Conservation (phyloP, 2,329 filamentous ascomycete genomes). For the Aplosporella prunicola region DNA sequence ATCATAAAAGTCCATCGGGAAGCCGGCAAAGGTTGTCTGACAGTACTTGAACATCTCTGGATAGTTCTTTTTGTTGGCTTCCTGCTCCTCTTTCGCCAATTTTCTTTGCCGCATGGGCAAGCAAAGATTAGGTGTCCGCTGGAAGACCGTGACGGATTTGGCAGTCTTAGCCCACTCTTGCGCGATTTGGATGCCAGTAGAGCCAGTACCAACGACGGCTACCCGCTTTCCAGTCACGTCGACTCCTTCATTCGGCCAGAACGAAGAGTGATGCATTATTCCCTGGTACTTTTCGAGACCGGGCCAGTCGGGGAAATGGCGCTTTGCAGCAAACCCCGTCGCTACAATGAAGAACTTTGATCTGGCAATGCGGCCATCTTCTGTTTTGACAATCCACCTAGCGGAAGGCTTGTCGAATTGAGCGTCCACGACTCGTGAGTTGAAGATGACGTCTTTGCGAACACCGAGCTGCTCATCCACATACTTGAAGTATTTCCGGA, state of each 20-base stretch:
- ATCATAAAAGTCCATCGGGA: conserved; percentile 47
- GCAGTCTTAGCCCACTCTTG: conserved; percentile 50
- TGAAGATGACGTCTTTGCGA: conserved; percentile 49
- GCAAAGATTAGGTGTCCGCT: conserved; percentile 57
- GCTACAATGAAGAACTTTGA: conserved; percentile 45
- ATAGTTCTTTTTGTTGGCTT: conserved; percentile 32
- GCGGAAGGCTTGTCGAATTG: conserved; percentile 40
- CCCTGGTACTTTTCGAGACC: conserved; percentile 53
- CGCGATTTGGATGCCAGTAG: conserved; percentile 54
- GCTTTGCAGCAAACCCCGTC: conserved; percentile 49
- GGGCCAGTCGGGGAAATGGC: conserved; percentile 52
- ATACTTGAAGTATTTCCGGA: conserved; percentile 51
- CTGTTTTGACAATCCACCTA: conserved; percentile 44
- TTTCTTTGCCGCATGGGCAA: conserved; percentile 49
- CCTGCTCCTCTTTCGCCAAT: conserved; percentile 44
- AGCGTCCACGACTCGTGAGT: conserved; percentile 45
- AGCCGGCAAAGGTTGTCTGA: conserved; percentile 40
- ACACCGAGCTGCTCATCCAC: conserved; percentile 47
- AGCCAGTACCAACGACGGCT: conserved; percentile 56
- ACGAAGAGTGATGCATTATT: conserved; percentile 49
- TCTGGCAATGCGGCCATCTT: conserved; percentile 42
- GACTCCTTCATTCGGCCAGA: conserved; percentile 51
- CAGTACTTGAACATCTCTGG: conserved; percentile 43
- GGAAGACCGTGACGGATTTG: conserved; percentile 48
- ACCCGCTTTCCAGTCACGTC: conserved; percentile 49